Base-by-base conservation (phyloP, 129 eudicot genomes). In the Pulicaria dysenterica region DNA sequence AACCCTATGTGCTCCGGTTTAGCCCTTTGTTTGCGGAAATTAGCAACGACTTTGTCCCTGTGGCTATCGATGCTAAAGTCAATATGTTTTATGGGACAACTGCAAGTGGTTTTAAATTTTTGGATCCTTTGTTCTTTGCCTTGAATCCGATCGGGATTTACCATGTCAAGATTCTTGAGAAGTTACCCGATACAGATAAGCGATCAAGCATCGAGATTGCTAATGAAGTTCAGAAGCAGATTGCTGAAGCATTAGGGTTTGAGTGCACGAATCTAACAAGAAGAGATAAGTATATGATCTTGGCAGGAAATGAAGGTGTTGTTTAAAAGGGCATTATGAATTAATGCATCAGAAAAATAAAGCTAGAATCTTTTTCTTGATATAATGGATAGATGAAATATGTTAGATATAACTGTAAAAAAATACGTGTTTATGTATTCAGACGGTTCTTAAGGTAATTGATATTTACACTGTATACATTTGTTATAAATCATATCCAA, bases 41-140 rank as follows among this genome's bases (percentile, higher is more conserved):
- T 4, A 81, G 79, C 36, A 70, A 86, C 8, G 64, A 79, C 15
- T 81, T 85, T 8, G 82, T 86, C 16, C 96, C 96, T 1, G 85
- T 88, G 11, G 95, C 83, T 36, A 7, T 88, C 8, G 80, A 81
- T 64, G 64, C 73, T 42, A 62, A 71, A 10, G 79, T 74, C 0
- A 68, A 54, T 51, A 78, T 88, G 91, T 88, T 88, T 58, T 77
- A 85, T 77, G 95, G 89, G 8, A 88, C 88, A n/a, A 85, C 91
- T 4, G 89, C 89, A 1, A 56, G 87, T 7, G 95, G 95, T 17
- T 54, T 64, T 19, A 88, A 88, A 51, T 74, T 61, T 11, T 65
- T 89, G 58, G 96, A 89, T 78, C 89, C 96, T 2, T 15, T 83
- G 1, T 89, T 89, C 82, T 83, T 89, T 57, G 48, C 65, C 7